Evolutionary conservation across 129 eudicot genomes (phyloP).

Genomic region (Heracleum sosnowskyi): DNA sequence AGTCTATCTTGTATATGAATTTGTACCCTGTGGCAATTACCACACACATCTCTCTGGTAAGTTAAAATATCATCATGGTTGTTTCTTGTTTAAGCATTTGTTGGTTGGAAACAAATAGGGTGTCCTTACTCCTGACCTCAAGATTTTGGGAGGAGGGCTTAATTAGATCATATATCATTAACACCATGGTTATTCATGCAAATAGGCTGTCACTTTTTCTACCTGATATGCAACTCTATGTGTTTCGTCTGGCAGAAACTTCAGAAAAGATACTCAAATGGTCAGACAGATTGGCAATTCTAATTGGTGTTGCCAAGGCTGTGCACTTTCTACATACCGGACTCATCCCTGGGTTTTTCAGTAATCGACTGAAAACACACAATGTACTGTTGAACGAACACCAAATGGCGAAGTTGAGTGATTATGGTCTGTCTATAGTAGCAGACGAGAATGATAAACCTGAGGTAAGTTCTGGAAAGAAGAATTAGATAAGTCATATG

Average conservation of each 20-base stretch:
- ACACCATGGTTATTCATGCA: background rate
- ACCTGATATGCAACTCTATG: constrained; percentile 1
- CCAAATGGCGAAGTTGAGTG: constrained; percentile 54
- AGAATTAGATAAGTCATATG: background rate
- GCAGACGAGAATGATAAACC: constrained; percentile 39
- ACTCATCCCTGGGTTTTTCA: constrained; percentile 61
- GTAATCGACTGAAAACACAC: constrained; percentile 43
- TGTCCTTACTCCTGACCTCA: background rate
- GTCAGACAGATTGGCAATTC: constrained; percentile 47
- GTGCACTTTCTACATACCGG: constrained; percentile 72
- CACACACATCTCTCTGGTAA: constrained; percentile 41
- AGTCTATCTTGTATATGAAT: constrained; percentile 58
- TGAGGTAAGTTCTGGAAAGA: constrained; percentile 25
- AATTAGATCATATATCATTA: background rate
- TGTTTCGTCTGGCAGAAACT: constrained; percentile 24
- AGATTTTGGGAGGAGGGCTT: background rate
- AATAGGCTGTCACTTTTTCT: background rate
- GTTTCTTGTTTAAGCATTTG: background rate
- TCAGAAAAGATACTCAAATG: constrained; percentile 35
- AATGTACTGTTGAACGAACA: constrained; percentile 49
- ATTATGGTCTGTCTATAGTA: constrained; percentile 55
- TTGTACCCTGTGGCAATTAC: constrained; percentile 46
- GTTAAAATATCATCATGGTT: background rate
- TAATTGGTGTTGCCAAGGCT: constrained; percentile 62
- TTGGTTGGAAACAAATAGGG: background rate